A percentile compares a stretch with the other conserved stretches of the same genome.
Conservation (phyloP, 345 rosid genomes). For the Hypericum androsaemum region DNA sequence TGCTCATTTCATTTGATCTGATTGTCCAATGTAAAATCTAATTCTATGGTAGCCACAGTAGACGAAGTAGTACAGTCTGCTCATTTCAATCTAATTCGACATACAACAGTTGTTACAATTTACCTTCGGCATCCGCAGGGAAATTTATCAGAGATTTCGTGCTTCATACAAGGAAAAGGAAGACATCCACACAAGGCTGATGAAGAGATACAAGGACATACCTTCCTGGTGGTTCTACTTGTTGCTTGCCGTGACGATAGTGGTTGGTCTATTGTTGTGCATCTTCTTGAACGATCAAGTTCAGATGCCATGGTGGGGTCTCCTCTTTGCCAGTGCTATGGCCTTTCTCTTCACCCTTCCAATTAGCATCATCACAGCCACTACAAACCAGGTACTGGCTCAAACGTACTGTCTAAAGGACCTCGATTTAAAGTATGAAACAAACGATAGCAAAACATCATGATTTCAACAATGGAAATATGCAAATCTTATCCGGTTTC, state of each 20-base stretch:
- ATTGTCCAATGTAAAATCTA: too few relatives aligned
- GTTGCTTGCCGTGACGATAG: conserved; percentile 21
- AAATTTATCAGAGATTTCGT: conserved; percentile 23
- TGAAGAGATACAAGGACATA: conserved; percentile 30
- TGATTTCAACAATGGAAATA: too few relatives aligned
- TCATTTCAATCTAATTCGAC: too few relatives aligned
- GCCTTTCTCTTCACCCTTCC: conserved; percentile 40
- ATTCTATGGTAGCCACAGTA: too few relatives aligned
- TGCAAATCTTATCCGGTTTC: too few relatives aligned
- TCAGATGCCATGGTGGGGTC: conserved; percentile 47
- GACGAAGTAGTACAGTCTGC: too few relatives aligned
- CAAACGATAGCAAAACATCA: too few relatives aligned
- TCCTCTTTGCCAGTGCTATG: conserved; percentile 31
- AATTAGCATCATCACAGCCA: conserved; percentile 37
- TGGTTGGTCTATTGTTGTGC: conserved; percentile 23
- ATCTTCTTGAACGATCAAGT: conserved; percentile 28
- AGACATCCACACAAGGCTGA: conserved; percentile 35
- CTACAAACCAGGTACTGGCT: conserved; percentile 35
- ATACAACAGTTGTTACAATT: too few relatives aligned
- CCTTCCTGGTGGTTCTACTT: conserved; percentile 39
- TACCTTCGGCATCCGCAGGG: conserved; percentile 14
- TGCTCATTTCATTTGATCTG: too few relatives aligned
- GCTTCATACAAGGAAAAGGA: conserved; percentile 26
- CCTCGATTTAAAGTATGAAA: too few relatives aligned
- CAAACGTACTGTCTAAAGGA: too few relatives aligned